Conservation (phyloP, 2,329 filamentous ascomycete genomes). For the Paecilomyces dactylethromorphus region DNA sequence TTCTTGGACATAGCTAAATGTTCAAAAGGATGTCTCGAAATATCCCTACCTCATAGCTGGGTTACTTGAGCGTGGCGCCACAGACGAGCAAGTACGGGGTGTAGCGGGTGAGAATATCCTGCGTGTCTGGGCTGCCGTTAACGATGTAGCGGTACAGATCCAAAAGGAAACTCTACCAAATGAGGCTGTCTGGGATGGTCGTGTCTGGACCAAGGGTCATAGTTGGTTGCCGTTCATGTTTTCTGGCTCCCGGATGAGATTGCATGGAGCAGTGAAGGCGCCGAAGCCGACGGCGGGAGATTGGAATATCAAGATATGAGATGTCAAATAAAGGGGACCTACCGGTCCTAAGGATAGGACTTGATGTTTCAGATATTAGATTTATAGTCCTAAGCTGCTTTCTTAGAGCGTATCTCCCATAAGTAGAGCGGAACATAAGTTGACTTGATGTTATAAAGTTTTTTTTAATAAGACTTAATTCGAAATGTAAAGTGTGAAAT, state of each 20-base stretch:
- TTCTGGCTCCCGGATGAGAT: neutral
- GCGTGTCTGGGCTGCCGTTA: constrained; percentile 3
- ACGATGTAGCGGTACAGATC: constrained; percentile 1
- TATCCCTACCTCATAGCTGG: constrained; percentile 8
- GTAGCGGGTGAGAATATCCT: constrained; percentile 6
- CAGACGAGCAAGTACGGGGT: constrained; percentile 4
- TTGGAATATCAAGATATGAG: neutral
- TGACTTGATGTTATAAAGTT: too few species aligned
- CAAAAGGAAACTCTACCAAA: constrained; percentile 1
- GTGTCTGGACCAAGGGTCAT: constrained; percentile 1
- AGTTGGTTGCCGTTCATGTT: neutral
- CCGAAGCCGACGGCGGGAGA: neutral
- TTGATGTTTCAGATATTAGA: too few species aligned
- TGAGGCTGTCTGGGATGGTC: constrained; percentile 4
- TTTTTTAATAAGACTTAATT: too few species aligned
- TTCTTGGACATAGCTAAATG: too few species aligned
- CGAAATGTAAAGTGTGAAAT: constrained; percentile 2
- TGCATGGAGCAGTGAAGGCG: neutral
- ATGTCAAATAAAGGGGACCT: too few species aligned
- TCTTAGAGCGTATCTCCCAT: too few species aligned
- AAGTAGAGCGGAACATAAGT: too few species aligned
- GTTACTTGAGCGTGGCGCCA: constrained; percentile 4
- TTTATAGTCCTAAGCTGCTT: too few species aligned
- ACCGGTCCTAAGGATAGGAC: too few species aligned
- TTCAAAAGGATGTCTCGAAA: constrained; percentile 13